Evolutionary conservation across 2,329 filamentous ascomycete species (phyloP).

Genomic region (Apiospora hydei): DNA sequence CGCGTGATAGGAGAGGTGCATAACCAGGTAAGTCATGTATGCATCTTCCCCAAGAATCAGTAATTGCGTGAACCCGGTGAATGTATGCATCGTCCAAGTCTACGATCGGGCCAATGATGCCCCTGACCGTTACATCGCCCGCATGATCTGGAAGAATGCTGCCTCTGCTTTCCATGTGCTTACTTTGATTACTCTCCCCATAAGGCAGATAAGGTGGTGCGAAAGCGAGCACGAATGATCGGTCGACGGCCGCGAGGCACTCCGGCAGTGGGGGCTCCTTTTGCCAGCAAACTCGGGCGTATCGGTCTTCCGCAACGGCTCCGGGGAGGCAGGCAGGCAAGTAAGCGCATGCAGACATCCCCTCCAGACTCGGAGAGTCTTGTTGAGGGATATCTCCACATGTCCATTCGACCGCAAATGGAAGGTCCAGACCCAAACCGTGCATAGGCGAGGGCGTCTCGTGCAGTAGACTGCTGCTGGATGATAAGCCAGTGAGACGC

Average conservation of each 20-base stretch:
- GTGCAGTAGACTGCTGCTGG: not conserved
- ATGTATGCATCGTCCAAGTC: not conserved
- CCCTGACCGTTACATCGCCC: not conserved
- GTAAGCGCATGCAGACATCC: not conserved
- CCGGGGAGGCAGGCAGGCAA: not conserved
- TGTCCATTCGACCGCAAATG: not conserved
- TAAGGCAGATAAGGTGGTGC: not conserved
- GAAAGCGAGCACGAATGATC: not conserved
- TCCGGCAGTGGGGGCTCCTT: not conserved
- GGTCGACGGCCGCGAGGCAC: not conserved
- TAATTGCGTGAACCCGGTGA: not conserved
- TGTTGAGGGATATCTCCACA: not conserved
- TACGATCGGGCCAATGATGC: not conserved
- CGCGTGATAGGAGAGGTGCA: not conserved
- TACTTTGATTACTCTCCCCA: not conserved
- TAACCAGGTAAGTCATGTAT: not conserved
- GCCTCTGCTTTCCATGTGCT: not conserved
- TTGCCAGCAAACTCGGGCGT: not conserved
- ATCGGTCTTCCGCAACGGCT: constrained; percentile 16
- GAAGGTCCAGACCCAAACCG: constrained; percentile 2
- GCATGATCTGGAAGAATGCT: not conserved
- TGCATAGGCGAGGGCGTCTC: not conserved
- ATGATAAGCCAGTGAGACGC: not conserved
- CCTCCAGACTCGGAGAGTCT: not conserved
- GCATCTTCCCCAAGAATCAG: not conserved